Evolutionary conservation across 2,329 filamentous ascomycete genomes (phyloP).

Genomic region (Botrytis tulipae): DNA sequence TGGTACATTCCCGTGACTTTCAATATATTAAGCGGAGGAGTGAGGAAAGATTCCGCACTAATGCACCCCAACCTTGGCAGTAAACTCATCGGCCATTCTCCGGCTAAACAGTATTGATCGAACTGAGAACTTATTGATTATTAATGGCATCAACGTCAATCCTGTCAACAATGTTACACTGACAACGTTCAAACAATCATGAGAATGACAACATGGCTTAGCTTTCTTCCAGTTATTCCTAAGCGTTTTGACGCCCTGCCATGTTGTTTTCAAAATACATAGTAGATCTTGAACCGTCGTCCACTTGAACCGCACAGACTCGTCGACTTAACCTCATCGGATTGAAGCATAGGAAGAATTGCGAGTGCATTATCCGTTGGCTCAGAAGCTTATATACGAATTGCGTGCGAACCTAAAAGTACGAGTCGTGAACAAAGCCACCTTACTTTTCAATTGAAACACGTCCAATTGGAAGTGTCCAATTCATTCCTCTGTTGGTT

Average conservation of each 20-base stretch:
- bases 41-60: neutral
- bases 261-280: neutral
- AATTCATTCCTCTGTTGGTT: neutral
- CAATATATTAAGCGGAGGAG: neutral
- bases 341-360: neutral
- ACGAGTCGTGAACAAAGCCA: neutral
- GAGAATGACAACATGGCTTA: neutral
- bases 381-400: neutral
- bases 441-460: neutral
- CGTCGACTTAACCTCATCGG: neutral
- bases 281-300: neutral
- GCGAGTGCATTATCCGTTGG: neutral
- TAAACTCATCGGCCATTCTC: neutral
- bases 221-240: neutral
- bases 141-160: neutral
- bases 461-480: neutral
- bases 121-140: neutral
- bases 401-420: neutral
- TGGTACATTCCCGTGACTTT: neutral
- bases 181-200: neutral
- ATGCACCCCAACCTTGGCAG: slow-evolving; percentile 2
- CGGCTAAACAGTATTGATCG: neutral
- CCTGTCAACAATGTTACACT: neutral
- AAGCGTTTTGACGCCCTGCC: neutral
- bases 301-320: neutral